Percentiles rank a stretch among this genome's conserved stretches.
phyloP scores from a whole-genome alignment of 495 filamentous ascomycete genomes.

The Opeltia flavorubescens region DNA sequence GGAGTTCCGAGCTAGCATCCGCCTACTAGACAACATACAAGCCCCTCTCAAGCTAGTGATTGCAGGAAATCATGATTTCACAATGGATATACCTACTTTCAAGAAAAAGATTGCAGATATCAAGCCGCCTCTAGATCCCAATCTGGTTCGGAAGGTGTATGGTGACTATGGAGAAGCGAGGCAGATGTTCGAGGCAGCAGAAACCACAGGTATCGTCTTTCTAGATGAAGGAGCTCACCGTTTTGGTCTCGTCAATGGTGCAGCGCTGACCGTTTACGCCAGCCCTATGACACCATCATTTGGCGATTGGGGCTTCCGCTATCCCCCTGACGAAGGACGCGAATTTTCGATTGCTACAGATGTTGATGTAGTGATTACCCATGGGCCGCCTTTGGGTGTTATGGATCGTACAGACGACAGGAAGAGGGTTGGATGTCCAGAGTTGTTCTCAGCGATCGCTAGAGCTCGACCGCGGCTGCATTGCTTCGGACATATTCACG shows the following conservation, averaged over 20 bases:
- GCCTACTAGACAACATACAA: constrained; percentile 34
- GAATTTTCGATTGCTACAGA: constrained; percentile 27
- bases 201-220: constrained; percentile 35
- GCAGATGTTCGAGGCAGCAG: constrained; percentile 19
- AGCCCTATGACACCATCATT: constrained; percentile 50
- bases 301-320: constrained; percentile 45
- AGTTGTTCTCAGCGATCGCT: constrained; percentile 42
- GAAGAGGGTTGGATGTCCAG: constrained; percentile 37
- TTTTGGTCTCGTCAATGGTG: constrained; percentile 43
- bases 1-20: constrained; percentile 35
- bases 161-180: constrained; percentile 21
- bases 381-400: constrained; percentile 47
- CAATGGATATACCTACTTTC: constrained; percentile 35
- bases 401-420: constrained; percentile 30
- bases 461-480: constrained; percentile 42
- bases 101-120: constrained; percentile 21
- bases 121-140: constrained; percentile 14
- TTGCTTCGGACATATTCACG: constrained; percentile 65
- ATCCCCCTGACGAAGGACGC: constrained; percentile 32
- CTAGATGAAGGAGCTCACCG: constrained; percentile 45
- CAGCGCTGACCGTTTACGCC: constrained; percentile 44
- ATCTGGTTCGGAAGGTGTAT: constrained; percentile 17
- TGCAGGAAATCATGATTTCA: constrained; percentile 59
- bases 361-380: constrained; percentile 51
- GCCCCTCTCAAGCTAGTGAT: constrained; percentile 60